phyloP scores from a whole-genome alignment of 1,284 basidiomycete species.

The Boletus calvinii region DNA sequence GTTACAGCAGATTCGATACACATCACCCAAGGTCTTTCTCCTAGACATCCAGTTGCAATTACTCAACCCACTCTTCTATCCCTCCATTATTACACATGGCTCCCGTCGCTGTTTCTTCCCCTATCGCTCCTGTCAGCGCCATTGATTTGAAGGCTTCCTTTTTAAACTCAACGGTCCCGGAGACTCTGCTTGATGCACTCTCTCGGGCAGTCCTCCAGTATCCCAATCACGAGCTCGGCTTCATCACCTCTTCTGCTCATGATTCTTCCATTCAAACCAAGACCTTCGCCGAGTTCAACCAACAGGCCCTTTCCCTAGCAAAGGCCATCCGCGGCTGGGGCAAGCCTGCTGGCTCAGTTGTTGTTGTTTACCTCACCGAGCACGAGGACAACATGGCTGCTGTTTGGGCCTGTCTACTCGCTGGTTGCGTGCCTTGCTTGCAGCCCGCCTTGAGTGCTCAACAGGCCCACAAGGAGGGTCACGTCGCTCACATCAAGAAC shows the following conservation, averaged over 20 bases:
- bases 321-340: conserved; percentile 19
- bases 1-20: neutral
- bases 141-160: conserved; percentile 19
- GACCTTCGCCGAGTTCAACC: conserved; percentile 28
- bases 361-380: conserved; percentile 32
- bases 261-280: conserved; percentile 33
- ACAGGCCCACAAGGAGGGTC: conserved; percentile 33
- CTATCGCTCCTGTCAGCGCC: conserved; percentile 3
- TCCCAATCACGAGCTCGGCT: conserved; percentile 27
- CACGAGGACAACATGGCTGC: conserved; percentile 36
- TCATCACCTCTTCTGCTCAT: conserved; percentile 33
- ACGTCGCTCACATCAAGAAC: conserved; percentile 30
- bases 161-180: conserved; percentile 3
- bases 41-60: conserved; percentile 2
- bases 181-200: conserved; percentile 28
- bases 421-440: conserved; percentile 31
- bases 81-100: conserved; percentile 14
- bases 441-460: conserved; percentile 35
- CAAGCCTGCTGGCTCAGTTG: conserved; percentile 31
- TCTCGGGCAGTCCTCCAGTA: conserved; percentile 21
- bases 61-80: neutral
- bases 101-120: conserved; percentile 13
- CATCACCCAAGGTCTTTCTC: neutral
- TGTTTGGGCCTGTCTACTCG: conserved; percentile 34
- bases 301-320: conserved; percentile 20